phyloP scores from a whole-genome alignment of 257 asterid genomes.

The Solanum medicagineum region DNA sequence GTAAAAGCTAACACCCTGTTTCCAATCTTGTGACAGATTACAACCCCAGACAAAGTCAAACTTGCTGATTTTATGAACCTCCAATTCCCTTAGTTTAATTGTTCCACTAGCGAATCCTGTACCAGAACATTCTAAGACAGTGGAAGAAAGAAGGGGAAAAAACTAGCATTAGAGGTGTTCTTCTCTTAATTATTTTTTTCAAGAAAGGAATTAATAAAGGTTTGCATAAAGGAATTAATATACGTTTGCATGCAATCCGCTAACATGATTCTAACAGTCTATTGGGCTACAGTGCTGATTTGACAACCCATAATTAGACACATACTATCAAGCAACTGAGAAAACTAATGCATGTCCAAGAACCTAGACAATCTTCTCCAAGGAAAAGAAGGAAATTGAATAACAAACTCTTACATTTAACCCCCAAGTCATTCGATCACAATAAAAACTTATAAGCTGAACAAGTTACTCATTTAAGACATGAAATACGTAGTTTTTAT shows the following conservation, averaged over 20 bases:
- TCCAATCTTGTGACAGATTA: conserved; percentile 35
- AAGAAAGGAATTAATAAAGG: background rate
- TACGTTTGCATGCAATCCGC: background rate
- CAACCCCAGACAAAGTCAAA: conserved; percentile 61
- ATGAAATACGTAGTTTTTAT: background rate
- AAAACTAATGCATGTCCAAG: background rate
- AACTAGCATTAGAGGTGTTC: background rate
- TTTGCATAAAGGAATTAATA: background rate
- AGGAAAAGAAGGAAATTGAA: background rate
- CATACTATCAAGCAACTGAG: background rate
- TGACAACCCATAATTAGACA: background rate
- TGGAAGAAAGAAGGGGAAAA: background rate
- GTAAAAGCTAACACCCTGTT: conserved; percentile 56
- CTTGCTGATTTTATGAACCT: conserved; percentile 48
- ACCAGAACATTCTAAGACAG: conserved; percentile 24
- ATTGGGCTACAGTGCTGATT: background rate
- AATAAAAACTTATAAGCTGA: background rate
- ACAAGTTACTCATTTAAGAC: background rate
- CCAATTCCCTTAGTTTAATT: conserved; percentile 64
- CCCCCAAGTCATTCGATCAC: background rate
- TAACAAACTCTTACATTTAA: background rate
- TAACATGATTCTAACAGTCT: background rate
- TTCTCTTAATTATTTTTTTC: background rate
- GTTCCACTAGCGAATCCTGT: conserved; percentile 53
- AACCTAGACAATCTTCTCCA: background rate